phyloP scores from a whole-genome alignment of 2,329 filamentous ascomycete species.

The Aspergillus phoenicis region DNA sequence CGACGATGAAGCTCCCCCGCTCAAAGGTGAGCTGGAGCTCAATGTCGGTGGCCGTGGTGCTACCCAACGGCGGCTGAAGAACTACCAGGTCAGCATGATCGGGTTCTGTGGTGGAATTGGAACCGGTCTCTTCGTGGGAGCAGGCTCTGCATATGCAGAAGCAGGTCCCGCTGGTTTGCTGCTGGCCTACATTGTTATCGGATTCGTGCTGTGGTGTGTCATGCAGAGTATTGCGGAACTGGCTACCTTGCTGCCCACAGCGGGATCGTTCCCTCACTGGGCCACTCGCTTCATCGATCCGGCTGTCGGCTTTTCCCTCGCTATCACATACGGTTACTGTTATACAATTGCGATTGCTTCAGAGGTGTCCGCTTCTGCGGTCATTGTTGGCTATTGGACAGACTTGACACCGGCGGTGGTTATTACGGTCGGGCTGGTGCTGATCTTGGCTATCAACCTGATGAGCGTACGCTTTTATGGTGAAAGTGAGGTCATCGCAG shows the following conservation, averaged over 20 bases:
- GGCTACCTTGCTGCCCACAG: slow-evolving; percentile 85
- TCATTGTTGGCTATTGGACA: slow-evolving; percentile 82
- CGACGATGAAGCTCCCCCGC: slow-evolving; percentile 10
- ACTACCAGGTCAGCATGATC: slow-evolving; percentile 39
- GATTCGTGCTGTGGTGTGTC: slow-evolving; percentile 83
- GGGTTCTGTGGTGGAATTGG: slow-evolving; percentile 51
- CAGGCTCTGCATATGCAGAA: slow-evolving; percentile 67
- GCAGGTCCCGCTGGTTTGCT: slow-evolving; percentile 76
- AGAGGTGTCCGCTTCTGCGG: slow-evolving; percentile 79
- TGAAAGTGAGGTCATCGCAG: slow-evolving; percentile 35
- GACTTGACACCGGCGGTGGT: slow-evolving; percentile 69
- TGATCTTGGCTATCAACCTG: slow-evolving; percentile 36
- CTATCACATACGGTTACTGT: slow-evolving; percentile 74
- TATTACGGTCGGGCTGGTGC: slow-evolving; percentile 51
- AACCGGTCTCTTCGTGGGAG: slow-evolving; percentile 82
- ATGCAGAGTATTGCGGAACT: slow-evolving; percentile 89
- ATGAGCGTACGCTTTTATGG: slow-evolving; percentile 38
- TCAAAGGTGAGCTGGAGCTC: slow-evolving; percentile 33
- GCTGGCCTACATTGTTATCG: slow-evolving; percentile 62
- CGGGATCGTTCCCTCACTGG: slow-evolving; percentile 87
- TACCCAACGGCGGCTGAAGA: slow-evolving; percentile 37
- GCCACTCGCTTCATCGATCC: slow-evolving; percentile 89
- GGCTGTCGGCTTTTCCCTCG: slow-evolving; percentile 90
- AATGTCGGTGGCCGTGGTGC: slow-evolving; percentile 38
- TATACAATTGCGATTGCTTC: slow-evolving; percentile 74